Evolutionary conservation across 768 basidiomycete genomes (phyloP).

Genomic region (Dendrothele bispora): DNA sequence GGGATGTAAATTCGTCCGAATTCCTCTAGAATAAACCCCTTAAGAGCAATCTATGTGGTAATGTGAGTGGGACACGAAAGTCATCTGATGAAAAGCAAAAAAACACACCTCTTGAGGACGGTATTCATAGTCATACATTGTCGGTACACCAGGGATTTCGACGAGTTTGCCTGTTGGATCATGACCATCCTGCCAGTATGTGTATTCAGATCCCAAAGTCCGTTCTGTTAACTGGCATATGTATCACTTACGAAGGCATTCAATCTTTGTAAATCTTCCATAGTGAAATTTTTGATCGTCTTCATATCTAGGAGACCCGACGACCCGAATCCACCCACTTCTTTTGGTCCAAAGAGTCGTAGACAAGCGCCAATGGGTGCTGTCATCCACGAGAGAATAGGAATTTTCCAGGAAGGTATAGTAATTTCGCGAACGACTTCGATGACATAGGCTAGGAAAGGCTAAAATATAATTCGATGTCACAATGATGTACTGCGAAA

Average conservation of each 20-base stretch:
- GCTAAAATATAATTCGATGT: background rate
- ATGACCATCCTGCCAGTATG: no score
- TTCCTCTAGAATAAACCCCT: background rate
- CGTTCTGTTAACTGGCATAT: no score
- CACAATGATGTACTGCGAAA: background rate
- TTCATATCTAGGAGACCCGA: no score
- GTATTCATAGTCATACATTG: background rate
- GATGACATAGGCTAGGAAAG: background rate
- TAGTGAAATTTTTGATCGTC: no score
- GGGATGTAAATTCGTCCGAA: constrained; percentile 1
- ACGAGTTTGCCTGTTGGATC: background rate
- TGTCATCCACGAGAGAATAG: background rate
- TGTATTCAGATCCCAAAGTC: no score
- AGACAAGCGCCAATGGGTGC: background rate
- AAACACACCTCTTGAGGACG: background rate
- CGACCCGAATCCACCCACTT: background rate
- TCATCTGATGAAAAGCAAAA: no score
- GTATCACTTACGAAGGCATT: no score
- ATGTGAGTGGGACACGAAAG: no score
- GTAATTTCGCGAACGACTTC: background rate
- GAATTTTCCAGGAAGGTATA: background rate
- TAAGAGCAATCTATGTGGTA: background rate
- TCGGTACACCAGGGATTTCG: background rate
- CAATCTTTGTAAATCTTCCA: no score
- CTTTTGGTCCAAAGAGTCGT: background rate